phyloP scores from a whole-genome alignment of 208 protist genomes.

The Crithidia thermophila region DNA sequence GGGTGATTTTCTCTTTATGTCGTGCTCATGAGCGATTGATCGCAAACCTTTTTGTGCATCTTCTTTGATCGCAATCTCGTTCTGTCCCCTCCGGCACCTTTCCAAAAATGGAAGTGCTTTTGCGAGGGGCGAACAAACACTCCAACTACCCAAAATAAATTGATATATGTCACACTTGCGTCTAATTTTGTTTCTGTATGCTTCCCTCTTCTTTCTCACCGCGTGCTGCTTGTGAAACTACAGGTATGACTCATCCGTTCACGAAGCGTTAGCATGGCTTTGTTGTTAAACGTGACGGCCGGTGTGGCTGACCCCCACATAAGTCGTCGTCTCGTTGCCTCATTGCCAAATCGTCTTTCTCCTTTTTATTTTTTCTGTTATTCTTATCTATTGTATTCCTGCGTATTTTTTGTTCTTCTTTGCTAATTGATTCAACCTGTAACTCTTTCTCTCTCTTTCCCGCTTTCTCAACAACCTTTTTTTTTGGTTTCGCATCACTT shows the following conservation, averaged over 20 bases:
- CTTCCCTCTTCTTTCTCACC: conserved; percentile 8
- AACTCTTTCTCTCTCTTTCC: neutral
- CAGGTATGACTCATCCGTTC: too few species aligned
- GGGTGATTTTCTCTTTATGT: too few species aligned
- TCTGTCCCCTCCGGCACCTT: too few species aligned
- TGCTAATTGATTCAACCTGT: neutral
- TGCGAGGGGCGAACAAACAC: too few species aligned
- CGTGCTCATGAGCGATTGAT: too few species aligned
- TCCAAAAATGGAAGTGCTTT: too few species aligned
- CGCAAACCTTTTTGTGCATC: too few species aligned
- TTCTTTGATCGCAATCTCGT: too few species aligned
- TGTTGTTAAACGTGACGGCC: neutral
- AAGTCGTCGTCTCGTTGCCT: neutral
- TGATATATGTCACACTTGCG: too few species aligned
- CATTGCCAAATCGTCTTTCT: neutral
- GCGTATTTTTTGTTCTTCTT: conserved; percentile 1
- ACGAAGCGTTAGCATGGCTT: too few species aligned
- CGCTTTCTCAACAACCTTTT: neutral
- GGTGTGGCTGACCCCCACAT: neutral
- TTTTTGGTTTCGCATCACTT: conserved; percentile 5
- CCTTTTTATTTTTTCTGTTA: neutral
- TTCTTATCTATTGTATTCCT: conserved; percentile 21
- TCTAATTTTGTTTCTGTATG: neutral
- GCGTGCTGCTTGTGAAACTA: too few species aligned
- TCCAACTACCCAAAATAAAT: too few species aligned